Conservation (phyloP, 2,329 filamentous ascomycete species). For the Pseudogymnoascus sp. region DNA sequence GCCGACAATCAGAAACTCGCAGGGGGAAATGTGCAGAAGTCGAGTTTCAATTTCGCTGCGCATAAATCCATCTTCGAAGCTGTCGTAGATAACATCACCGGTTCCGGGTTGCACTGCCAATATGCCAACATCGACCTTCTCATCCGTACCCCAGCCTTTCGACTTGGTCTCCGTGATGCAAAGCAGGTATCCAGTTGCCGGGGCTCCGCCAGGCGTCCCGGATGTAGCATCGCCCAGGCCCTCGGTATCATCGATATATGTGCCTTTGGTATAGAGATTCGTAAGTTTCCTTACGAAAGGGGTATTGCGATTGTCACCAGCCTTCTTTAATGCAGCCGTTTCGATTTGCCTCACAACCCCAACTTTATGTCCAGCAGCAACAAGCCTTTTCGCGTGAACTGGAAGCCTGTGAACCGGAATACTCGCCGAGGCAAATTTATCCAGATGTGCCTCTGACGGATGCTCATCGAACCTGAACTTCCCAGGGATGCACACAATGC, state of each 20-base stretch:
- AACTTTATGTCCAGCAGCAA: slow-evolving; percentile 89
- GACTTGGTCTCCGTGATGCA: slow-evolving; percentile 81
- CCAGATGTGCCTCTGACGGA: slow-evolving; percentile 82
- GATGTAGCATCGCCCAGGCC: slow-evolving; percentile 54
- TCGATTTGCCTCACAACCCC: slow-evolving; percentile 91
- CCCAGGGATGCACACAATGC: slow-evolving; percentile 93
- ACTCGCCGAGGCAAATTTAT: slow-evolving; percentile 89
- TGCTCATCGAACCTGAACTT: slow-evolving; percentile 94
- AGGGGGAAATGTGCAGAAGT: slow-evolving; percentile 90
- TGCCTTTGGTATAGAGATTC: slow-evolving; percentile 95
- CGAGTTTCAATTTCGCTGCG: slow-evolving; percentile 90
- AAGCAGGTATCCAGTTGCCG: slow-evolving; percentile 75
- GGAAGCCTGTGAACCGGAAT: slow-evolving; percentile 87
- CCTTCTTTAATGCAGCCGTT: slow-evolving; percentile 91
- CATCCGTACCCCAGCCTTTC: slow-evolving; percentile 76
- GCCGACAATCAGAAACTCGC: slow-evolving; percentile 89
- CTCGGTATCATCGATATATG: slow-evolving; percentile 89
- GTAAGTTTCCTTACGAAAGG: slow-evolving; percentile 90
- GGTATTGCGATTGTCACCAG: slow-evolving; percentile 84
- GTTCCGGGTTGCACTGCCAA: slow-evolving; percentile 93
- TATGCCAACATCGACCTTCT: slow-evolving; percentile 86
- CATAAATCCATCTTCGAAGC: slow-evolving; percentile 97
- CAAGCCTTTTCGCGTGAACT: slow-evolving; percentile 88
- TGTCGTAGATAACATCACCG: slow-evolving; percentile 91
- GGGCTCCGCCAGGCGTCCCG: slow-evolving; percentile 50